phyloP scores from a whole-genome alignment of 176 grass and related monocot species.

The Luzula sylvatica region DNA sequence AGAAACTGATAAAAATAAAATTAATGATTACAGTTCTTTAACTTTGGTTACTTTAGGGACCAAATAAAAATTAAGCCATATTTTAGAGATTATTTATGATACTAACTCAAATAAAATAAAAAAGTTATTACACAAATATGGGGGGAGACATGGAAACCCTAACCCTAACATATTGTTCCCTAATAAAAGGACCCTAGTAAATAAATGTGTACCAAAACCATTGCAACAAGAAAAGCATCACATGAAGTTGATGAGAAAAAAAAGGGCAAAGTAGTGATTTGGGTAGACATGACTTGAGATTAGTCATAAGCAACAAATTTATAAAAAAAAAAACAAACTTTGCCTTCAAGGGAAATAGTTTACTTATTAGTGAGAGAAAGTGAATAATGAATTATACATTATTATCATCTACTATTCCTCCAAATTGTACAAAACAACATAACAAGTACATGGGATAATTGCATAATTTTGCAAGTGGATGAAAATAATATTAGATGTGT shows the following conservation, averaged over 20 bases:
- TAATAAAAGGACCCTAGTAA: constrained; percentile 6
- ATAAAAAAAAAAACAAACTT: constrained; percentile 17
- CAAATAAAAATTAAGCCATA: too few species aligned
- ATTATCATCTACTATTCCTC: not conserved
- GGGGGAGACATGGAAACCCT: not conserved
- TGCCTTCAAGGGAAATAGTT: constrained; percentile 17
- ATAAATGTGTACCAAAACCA: constrained; percentile 19
- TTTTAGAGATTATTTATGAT: too few species aligned
- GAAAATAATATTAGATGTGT: not conserved
- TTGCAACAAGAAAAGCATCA: not conserved
- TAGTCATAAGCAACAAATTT: not conserved
- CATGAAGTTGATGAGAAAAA: constrained; percentile 7
- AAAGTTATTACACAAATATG: too few species aligned
- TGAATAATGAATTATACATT: not conserved
- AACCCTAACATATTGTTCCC: constrained; percentile 17
- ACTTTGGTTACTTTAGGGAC: too few species aligned
- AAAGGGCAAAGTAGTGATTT: constrained; percentile 8
- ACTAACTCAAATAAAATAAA: too few species aligned
- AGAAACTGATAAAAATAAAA: not conserved
- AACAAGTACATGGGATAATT: too few species aligned
- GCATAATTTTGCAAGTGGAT: not conserved
- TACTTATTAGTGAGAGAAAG: constrained; percentile 1
- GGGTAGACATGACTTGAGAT: constrained; percentile 7
- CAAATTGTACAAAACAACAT: not conserved
- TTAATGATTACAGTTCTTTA: too few species aligned